Conservation (phyloP, 164 flowering plant genomes). For the Annona squamosa region DNA sequence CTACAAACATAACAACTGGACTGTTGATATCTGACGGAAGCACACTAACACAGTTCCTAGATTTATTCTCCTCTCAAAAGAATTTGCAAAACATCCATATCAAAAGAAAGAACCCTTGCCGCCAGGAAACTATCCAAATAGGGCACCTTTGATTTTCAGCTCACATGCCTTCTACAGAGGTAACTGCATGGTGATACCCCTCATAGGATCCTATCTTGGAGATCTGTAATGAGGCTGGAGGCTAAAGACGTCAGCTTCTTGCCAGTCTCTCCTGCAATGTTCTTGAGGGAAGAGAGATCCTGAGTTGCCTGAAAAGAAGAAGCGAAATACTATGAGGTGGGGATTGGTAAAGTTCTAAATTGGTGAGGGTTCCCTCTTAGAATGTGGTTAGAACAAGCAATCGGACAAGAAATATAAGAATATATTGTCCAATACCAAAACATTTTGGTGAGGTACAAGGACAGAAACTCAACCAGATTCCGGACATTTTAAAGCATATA, state of each 20-base stretch:
- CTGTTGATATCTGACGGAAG: not conserved
- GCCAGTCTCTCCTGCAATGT: conserved; percentile 96
- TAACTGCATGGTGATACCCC: not conserved
- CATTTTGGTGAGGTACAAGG: too few relatives aligned
- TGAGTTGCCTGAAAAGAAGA: conserved; percentile 63
- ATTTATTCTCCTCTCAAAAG: conserved; percentile 2
- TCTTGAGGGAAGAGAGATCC: conserved; percentile 78
- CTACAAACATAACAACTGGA: not conserved
- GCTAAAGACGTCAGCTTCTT: conserved; percentile 83
- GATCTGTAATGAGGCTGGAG: conserved; percentile 65
- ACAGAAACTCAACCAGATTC: too few relatives aligned
- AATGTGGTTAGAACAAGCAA: too few relatives aligned
- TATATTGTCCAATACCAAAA: too few relatives aligned
- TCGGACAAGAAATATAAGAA: too few relatives aligned
- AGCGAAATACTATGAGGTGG: not conserved
- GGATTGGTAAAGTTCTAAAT: not conserved
- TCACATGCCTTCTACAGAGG: not conserved
- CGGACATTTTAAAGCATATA: not conserved
- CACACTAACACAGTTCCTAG: not conserved
- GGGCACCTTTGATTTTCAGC: not conserved
- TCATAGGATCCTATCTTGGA: conserved; percentile 90
- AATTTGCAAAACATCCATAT: not conserved
- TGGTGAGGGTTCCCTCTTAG: not conserved
- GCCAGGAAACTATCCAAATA: not conserved
- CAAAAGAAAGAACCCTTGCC: not conserved